Evolutionary conservation across 73 alveolate species (phyloP).

Genomic region (Paramecium octaurelia): DNA sequence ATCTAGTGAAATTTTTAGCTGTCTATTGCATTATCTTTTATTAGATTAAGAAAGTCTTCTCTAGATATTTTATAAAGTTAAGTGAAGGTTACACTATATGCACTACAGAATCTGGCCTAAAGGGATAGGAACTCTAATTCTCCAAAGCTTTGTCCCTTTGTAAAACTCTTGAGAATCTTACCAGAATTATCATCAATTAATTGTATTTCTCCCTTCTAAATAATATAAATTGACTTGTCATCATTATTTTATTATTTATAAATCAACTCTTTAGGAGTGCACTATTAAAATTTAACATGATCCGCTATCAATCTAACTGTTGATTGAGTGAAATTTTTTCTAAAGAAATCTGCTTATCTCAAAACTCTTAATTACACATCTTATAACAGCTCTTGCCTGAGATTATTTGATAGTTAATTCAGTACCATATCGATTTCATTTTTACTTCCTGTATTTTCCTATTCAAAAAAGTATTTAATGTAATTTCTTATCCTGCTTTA

Average conservation of each 20-base stretch:
- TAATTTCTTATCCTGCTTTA: constrained; percentile 23
- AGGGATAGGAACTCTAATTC: background rate
- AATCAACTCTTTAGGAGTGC: background rate
- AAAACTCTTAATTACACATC: background rate
- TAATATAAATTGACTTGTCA: background rate
- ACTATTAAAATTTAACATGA: background rate
- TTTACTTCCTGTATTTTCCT: background rate
- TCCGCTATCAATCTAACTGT: background rate
- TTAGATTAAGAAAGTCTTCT: background rate
- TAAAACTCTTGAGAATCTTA: background rate
- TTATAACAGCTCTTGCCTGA: background rate
- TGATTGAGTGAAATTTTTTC: background rate
- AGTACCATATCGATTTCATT: background rate
- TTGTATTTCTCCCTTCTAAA: background rate
- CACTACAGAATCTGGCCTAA: background rate
- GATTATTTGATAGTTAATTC: background rate
- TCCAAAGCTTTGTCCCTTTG: background rate
- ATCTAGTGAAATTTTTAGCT: background rate
- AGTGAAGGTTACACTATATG: background rate
- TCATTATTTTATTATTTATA: background rate
- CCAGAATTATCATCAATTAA: constrained; percentile 11
- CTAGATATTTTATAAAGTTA: background rate
- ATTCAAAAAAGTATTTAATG: background rate
- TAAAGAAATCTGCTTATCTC: background rate
- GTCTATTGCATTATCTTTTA: background rate